phyloP scores from a whole-genome alignment of 1,284 basidiomycete species.

The Cryptococcus depauperatus region DNA sequence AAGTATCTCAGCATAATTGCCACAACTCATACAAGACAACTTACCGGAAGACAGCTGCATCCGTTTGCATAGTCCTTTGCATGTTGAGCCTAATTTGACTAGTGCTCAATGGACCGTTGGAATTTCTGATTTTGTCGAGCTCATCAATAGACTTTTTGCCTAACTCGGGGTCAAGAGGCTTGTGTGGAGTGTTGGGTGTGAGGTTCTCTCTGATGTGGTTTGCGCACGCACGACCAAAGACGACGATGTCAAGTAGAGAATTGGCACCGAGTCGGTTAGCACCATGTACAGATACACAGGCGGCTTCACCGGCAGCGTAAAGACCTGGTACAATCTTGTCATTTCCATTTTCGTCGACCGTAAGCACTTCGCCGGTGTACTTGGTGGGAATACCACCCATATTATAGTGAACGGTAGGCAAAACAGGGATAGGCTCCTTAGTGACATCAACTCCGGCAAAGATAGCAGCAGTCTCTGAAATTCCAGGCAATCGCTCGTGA shows the following conservation, averaged over 20 bases:
- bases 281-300: slow-evolving; percentile 97
- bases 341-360: slow-evolving; percentile 73
- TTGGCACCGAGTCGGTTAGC: slow-evolving; percentile 99
- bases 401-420: slow-evolving; percentile 94
- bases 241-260: slow-evolving; percentile 97
- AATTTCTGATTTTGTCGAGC: slow-evolving; percentile 79
- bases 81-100: slow-evolving; percentile 86
- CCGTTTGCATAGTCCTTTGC: slow-evolving; percentile 98
- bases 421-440: slow-evolving; percentile 96
- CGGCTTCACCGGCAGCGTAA: slow-evolving; percentile 97
- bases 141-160: slow-evolving; percentile 80
- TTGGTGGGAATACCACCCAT: slow-evolving; percentile 99
- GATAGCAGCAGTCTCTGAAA: slow-evolving; percentile 98
- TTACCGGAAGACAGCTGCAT: slow-evolving; percentile 81
- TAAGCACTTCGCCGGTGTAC: slow-evolving; percentile 96
- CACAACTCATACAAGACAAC: slow-evolving; percentile 14
- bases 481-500: slow-evolving; percentile 96
- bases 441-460: slow-evolving; percentile 99
- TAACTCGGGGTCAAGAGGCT: slow-evolving; percentile 76
- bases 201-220: slow-evolving; percentile 94
- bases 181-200: slow-evolving; percentile 84
- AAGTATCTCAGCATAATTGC: slow-evolving; percentile 17
- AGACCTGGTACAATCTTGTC: slow-evolving; percentile 94
- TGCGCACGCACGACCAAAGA: slow-evolving; percentile 96
- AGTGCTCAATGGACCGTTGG: slow-evolving; percentile 75